A percentile compares a stretch with the other conserved stretches of the same genome.
These are phyloP conservation scores for Malbranchea zuffiana DNA, from an alignment of 2,329 filamentous ascomycete species.

Conservation along the genomic window DNA sequence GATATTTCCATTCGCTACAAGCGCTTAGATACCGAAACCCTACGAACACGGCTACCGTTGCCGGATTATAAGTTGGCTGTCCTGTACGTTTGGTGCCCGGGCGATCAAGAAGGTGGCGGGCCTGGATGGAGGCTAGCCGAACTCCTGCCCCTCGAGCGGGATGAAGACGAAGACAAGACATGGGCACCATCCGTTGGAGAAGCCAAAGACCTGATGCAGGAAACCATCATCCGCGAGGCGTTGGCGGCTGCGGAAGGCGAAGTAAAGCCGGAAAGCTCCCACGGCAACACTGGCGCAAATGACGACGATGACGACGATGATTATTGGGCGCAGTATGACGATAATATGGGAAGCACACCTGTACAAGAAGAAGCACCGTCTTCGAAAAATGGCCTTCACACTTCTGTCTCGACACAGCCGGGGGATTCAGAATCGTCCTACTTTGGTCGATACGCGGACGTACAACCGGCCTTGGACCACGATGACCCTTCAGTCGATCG, in stretches of 20 bases:
- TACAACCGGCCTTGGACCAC: slow-evolving; percentile 53
- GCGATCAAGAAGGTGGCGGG: slow-evolving; percentile 42
- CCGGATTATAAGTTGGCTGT: slow-evolving; percentile 45
- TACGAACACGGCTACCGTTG: slow-evolving; percentile 45
- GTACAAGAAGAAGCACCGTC: slow-evolving; percentile 29
- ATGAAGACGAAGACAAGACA: slow-evolving; percentile 37
- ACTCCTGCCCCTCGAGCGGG: slow-evolving; percentile 41
- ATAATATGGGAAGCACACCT: slow-evolving; percentile 44
- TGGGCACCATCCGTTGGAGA: slow-evolving; percentile 47
- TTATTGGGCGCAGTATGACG: slow-evolving; percentile 56
- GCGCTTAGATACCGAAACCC: slow-evolving; percentile 50
- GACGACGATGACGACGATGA: slow-evolving; percentile 50
- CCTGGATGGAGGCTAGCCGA: slow-evolving; percentile 51
- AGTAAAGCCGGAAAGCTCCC: slow-evolving; percentile 12
- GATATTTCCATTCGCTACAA: slow-evolving; percentile 46
- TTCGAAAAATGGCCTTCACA: slow-evolving; percentile 17
- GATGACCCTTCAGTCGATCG: slow-evolving; percentile 50
- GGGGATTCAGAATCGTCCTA: slow-evolving; percentile 45
- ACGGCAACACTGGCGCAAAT: slow-evolving; percentile 21
- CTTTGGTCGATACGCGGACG: slow-evolving; percentile 50
- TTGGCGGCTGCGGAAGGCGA: slow-evolving; percentile 21
- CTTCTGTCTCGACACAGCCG: slow-evolving; percentile 23
- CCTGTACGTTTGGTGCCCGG: slow-evolving; percentile 51
- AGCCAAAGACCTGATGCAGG: slow-evolving; percentile 40
- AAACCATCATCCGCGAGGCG: slow-evolving; percentile 29